Base-by-base conservation (phyloP, 495 filamentous ascomycete species). In the Annulohypoxylon bovei region DNA sequence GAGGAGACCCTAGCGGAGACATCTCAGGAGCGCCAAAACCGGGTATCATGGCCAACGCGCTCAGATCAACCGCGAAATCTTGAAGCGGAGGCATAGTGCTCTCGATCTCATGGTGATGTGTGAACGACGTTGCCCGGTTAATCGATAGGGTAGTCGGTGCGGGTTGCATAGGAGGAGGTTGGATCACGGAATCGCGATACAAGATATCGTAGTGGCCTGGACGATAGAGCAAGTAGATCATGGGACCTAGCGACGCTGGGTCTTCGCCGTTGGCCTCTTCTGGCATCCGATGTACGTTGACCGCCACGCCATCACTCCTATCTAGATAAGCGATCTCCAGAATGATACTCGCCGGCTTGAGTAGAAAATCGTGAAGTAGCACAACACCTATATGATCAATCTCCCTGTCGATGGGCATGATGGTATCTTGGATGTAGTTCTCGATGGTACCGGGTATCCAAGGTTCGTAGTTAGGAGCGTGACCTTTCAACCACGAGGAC, bases 311-410 rank as follows among this genome's bases (percentile, higher is more conserved):
- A 65, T 88, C 83, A 71, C 92, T 97, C 61, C 95, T 88, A 79
- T 99, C 95, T 20, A 99, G 87, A 73, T 98, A 98, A 7, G 95
- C 87, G 44, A 98, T 89, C 73, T 98, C 92, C 8, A 98, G 87
- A 8, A 89, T 88, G 67, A 98, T 88, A 12, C 89, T 90, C 40
- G 90, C 90, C 28, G 92, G 89, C 73, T 91, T 91, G 54, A 98
- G 87, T 1, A 98, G 84, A 12, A 93, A 87, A 67, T 95, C 91
- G 65, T 92, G 85, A 57, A 97, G 81, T 30, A 91, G 86, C 64
- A 87, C 88, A 20, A 98, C 84, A 11, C 93, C 92, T 16, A 97
- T 80, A 77, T 97, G 90, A 39, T 99, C 95, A 62, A 99, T 95
- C 81, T 99, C 95, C 27, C 88, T 86, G 65, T 88, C 83, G 49